Evolutionary conservation across 1,284 basidiomycete genomes (phyloP).

Genomic region (Omphalotus olearius): DNA sequence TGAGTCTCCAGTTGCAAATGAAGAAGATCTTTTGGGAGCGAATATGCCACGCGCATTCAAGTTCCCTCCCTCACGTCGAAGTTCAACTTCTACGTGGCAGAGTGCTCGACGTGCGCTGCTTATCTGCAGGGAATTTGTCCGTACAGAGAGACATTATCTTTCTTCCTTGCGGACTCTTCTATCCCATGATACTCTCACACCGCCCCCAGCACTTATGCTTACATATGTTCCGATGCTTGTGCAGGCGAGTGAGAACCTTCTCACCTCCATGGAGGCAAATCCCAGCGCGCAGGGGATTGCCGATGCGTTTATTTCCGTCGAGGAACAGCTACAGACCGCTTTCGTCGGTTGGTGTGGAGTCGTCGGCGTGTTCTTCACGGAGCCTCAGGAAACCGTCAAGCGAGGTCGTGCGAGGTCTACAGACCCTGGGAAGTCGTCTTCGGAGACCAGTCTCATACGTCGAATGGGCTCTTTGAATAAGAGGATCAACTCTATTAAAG

Average conservation of each 20-base stretch:
- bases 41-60: neutral
- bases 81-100: slow-evolving; percentile 21
- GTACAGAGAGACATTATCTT: slow-evolving; percentile 31
- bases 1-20: neutral
- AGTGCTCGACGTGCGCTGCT: slow-evolving; percentile 25
- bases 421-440: neutral
- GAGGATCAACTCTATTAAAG: slow-evolving; percentile 8
- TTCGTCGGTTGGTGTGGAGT: slow-evolving; percentile 28
- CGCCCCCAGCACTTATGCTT: slow-evolving; percentile 24
- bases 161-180: slow-evolving; percentile 23
- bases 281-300: slow-evolving; percentile 31
- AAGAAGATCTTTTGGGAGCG: neutral
- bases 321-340: slow-evolving; percentile 20
- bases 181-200: slow-evolving; percentile 23
- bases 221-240: slow-evolving; percentile 26
- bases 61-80: neutral
- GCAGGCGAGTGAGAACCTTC: slow-evolving; percentile 22
- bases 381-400: slow-evolving; percentile 1
- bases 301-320: slow-evolving; percentile 23
- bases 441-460: slow-evolving; percentile 1
- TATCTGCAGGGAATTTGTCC: slow-evolving; percentile 28
- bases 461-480: slow-evolving; percentile 13
- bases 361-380: slow-evolving; percentile 25
- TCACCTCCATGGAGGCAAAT: slow-evolving; percentile 25
- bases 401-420: neutral